Base-by-base conservation (phyloP, 2,329 filamentous ascomycete species). In the Teratosphaeria pseudoeucalypti region DNA sequence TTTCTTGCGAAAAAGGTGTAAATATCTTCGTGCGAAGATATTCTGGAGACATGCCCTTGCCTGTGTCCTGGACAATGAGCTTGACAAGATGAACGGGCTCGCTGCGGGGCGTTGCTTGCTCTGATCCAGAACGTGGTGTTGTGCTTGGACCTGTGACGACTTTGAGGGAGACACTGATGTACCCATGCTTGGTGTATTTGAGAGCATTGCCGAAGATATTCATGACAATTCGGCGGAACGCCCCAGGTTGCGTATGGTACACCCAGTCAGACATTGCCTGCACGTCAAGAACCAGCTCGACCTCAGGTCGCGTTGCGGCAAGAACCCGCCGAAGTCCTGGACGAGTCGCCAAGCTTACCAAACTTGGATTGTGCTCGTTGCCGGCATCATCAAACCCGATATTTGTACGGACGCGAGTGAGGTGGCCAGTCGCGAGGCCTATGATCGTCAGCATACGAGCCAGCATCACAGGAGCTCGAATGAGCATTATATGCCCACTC, bases 1-100 rank as follows among this genome's bases (percentile, higher is more conserved):
- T 79, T 65, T 89, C 86, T 62, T 89, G 86, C 0, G 78, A 72
- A 61, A 88, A 88, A 0, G 85, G 83, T 0, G 79, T 82, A 66
- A 85, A 89, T 0, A 88, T 71, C 14, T 79, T 78, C 9, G 82
- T 79, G 23, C 80, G 76, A 11, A 88, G 72, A 63, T 83, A 89
- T 10, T 86, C 82, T 6, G 81, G 75, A 0, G 80, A 80, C 37
- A 89, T 89, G 1, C 86, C 87, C 53, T 79, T 79, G 1, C 86
- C 87, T 0, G 86, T 85, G 64, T 89, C 86, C 0, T 77, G 75
- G 1, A 89, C 80, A 16, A 56, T 62, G 34, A 68, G 23, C 56
- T 62, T 58, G 39, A 67, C 58, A 16, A 49, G 53, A 39, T 55
- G 60, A 34, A 52, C 63, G 27, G 64, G 55, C 10, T 67, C 59